Evolutionary conservation across 495 filamentous ascomycete species (phyloP).

Genomic region (Collariella sp.): DNA sequence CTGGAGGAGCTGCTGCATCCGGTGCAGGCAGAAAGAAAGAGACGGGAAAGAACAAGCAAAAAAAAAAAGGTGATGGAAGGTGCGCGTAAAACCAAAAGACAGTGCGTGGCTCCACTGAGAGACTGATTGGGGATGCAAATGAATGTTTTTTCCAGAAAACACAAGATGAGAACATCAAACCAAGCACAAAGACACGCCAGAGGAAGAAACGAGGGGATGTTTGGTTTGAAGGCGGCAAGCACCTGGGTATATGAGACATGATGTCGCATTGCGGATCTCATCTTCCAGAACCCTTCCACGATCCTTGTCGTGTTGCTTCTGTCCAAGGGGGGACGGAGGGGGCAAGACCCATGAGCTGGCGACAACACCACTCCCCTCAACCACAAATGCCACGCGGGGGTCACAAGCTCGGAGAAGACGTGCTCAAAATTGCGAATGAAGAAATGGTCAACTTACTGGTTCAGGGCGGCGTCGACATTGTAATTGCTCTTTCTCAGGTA

Average conservation of each 20-base stretch:
- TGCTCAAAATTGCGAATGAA: background rate
- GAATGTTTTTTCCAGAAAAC: background rate
- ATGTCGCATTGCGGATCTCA: slow-evolving; percentile 25
- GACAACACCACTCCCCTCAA: background rate
- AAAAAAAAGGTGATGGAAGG: background rate
- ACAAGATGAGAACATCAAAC: background rate
- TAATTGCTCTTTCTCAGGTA: slow-evolving; percentile 35
- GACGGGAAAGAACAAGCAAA: background rate
- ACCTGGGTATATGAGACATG: slow-evolving; percentile 28
- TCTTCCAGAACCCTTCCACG: slow-evolving; percentile 8
- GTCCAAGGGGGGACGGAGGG: background rate
- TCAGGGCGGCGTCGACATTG: slow-evolving; percentile 43
- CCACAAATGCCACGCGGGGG: no score
- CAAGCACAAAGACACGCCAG: background rate
- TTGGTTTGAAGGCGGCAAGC: slow-evolving; percentile 4
- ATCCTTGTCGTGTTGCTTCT: background rate
- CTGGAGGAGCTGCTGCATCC: slow-evolving; percentile 1
- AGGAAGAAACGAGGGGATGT: slow-evolving; percentile 7
- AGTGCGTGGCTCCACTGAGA: slow-evolving; percentile 8
- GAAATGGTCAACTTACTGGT: slow-evolving; percentile 36
- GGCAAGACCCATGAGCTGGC: background rate
- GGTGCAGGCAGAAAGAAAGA: background rate
- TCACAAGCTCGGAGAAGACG: background rate
- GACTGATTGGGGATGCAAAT: background rate
- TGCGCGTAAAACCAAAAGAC: background rate